A percentile compares a stretch with the other conserved stretches of the same genome.
These are phyloP conservation scores for Petunia hybrid DNA, from an alignment of 305 asterid species.

Conservation along the genomic window DNA sequence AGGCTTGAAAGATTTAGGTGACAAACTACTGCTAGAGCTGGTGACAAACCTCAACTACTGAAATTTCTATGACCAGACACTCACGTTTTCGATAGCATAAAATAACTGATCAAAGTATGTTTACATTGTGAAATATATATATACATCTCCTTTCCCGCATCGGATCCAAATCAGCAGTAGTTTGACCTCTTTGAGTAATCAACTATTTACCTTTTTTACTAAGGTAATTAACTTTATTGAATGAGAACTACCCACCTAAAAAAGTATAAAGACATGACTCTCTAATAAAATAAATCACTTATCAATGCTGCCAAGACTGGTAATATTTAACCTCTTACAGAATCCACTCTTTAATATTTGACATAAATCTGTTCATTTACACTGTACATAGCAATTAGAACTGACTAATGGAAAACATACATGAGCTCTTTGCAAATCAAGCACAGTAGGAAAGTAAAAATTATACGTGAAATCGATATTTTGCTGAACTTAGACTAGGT, in stretches of 20 bases:
- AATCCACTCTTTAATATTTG: not conserved
- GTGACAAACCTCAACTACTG: not conserved
- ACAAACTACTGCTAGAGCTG: constrained; percentile 15
- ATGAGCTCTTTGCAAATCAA: constrained; percentile 5
- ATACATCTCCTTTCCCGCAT: not conserved
- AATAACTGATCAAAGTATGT: not conserved
- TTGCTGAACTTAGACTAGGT: constrained; percentile 72
- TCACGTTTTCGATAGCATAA: too few relatives aligned
- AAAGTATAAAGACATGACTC: not conserved
- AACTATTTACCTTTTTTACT: not conserved
- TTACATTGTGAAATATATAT: not conserved
- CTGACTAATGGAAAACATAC: not conserved
- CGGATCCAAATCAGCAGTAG: not conserved
- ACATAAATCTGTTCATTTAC: constrained; percentile 4
- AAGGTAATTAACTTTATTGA: not conserved
- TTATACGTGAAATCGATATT: constrained; percentile 86
- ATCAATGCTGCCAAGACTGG: constrained; percentile 51
- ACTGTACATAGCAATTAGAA: not conserved
- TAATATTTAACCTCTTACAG: constrained; percentile 27
- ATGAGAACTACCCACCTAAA: not conserved
- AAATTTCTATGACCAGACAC: too few relatives aligned
- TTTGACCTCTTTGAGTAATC: constrained; percentile 1
- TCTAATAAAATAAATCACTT: too few relatives aligned
- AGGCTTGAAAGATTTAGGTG: not conserved
- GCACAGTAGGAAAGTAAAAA: too few relatives aligned